These are phyloP conservation scores for Vachellia collinsii DNA, from an alignment of 306 rosid genomes.

Conservation along the genomic window DNA sequence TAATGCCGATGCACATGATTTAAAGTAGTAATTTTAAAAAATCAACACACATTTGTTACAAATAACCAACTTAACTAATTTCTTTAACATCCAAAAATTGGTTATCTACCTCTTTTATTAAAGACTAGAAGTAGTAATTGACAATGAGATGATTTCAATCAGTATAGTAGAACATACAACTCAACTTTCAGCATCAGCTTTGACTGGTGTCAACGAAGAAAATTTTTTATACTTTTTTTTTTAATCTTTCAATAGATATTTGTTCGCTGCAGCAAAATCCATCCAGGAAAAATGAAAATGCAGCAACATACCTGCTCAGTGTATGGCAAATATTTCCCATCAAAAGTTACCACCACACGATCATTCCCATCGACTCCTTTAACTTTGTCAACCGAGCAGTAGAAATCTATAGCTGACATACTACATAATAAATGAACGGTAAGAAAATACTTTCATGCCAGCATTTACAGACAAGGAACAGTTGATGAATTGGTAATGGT, in stretches of 20 bases:
- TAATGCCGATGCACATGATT: no score
- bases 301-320: conserved; percentile 75
- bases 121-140: neutral
- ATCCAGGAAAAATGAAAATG: conserved; percentile 17
- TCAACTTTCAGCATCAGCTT: conserved; percentile 21
- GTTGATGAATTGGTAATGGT: neutral
- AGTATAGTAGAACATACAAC: neutral
- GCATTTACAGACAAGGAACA: conserved; percentile 12
- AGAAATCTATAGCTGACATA: conserved; percentile 96
- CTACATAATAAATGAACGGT: conserved; percentile 49
- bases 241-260: neutral
- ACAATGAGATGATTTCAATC: conserved; percentile 25
- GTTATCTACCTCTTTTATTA: no score
- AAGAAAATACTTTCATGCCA: neutral
- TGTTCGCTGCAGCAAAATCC: conserved; percentile 19
- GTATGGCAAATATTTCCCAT: conserved; percentile 86
- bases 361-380: conserved; percentile 93
- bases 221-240: neutral
- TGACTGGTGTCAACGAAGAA: neutral
- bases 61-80: no score
- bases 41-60: no score
- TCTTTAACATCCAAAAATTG: no score
- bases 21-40: no score
- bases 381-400: conserved; percentile 92
- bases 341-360: conserved; percentile 80